Base-by-base conservation (phyloP, 192 early-diverging fungal genomes). In the Backusella mclennaniae region DNA sequence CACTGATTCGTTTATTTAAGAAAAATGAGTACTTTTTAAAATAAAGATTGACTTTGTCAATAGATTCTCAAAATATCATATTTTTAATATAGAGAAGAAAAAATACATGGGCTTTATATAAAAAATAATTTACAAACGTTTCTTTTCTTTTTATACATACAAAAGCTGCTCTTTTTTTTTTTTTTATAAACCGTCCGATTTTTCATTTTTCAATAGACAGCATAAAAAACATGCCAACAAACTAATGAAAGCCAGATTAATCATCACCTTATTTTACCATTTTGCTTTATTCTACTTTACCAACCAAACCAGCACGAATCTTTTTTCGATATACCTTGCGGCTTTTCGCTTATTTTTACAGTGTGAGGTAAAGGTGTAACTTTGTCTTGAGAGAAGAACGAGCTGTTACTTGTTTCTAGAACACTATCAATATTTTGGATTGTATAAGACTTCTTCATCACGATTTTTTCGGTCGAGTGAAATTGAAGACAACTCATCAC, bases 141-240 rank as follows among this genome's bases (percentile, higher is more conserved):
- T 63, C 4, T 29, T 29, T 21, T 56, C 21, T 26, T 21, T 56
- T 21, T 56, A 56, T 9, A 21, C 8, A 39, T 39, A 11, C 38
- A 39, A 56, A 56, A 56, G 53, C 19, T 9, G n/a, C 9, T 6
- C 1, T 56, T 63, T 29, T 15, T 17, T 69, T 39, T 42, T 26
- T 26, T 26, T 26, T 26, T n/a, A 39, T 46, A 44, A 29, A 46
- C 23, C 35, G 6, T 72, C 26, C 11, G 46, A 49, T 71, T 21
- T 31, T 66, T 74, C 73, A 23, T 74, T 74, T 52, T 74, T 74
- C 15, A 63, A 46, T n/a, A 52, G 33, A 74, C 73, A 74, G 23
- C 73, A 74, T 23, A 74, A 63, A 36, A 74, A 56, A 39, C 73
- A 74, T 31, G 73, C 73, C 8, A 74, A 15, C 38, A 74, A 23